Evolutionary conservation across 1,284 basidiomycete species (phyloP).

Genomic region (Ustilago nuda): DNA sequence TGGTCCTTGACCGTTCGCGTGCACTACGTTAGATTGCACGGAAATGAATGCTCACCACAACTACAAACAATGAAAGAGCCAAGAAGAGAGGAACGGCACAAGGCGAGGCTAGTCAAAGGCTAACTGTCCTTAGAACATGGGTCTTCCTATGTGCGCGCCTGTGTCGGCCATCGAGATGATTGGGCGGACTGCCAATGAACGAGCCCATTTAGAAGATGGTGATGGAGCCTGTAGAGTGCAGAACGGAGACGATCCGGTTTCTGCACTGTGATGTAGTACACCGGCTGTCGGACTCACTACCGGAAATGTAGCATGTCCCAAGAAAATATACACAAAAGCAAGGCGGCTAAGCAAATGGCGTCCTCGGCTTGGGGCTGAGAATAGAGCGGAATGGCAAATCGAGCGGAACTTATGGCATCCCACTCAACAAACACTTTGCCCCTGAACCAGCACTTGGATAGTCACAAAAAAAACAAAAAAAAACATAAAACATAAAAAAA

Average conservation of each 20-base stretch:
- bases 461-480: background rate
- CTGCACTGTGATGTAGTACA: constrained; percentile 22
- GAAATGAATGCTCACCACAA: background rate
- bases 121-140: background rate
- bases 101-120: background rate
- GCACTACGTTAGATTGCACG: background rate
- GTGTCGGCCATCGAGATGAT: constrained; percentile 3
- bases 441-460: background rate
- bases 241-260: constrained; percentile 17
- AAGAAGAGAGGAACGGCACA: background rate
- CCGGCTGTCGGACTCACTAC: constrained; percentile 1
- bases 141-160: background rate
- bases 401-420: constrained; percentile 1
- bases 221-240: constrained; percentile 1
- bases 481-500: no score
- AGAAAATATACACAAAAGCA: background rate
- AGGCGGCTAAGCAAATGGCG: background rate
- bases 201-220: background rate
- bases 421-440: constrained; percentile 1
- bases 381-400: constrained; percentile 4
- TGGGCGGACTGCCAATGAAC: background rate
- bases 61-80: background rate
- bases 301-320: background rate
- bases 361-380: constrained; percentile 2
- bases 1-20: background rate